Conservation (phyloP, 805 yeast species). For the Monosporozyma solicola region DNA sequence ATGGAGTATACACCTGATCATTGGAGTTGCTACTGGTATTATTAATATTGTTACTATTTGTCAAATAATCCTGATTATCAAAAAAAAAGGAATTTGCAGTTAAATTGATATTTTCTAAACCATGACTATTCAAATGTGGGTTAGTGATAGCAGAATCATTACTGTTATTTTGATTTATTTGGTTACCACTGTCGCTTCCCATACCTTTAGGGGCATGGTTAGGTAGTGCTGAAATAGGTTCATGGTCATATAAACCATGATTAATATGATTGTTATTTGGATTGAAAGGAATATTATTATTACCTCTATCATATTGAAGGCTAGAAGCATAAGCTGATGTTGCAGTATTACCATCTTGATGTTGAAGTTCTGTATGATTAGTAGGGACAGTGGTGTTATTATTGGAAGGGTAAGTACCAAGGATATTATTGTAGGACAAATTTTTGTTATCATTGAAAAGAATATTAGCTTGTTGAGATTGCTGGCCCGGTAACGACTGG, state of each 20-base stretch:
- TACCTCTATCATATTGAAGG: not conserved
- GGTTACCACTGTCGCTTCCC: not conserved
- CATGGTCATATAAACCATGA: not conserved
- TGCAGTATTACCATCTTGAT: not conserved
- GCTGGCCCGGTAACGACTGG: not conserved
- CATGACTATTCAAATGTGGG: not conserved
- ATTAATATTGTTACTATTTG: not conserved
- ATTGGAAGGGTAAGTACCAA: not conserved
- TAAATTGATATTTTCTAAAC: conserved; percentile 1
- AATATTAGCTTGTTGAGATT: conserved; percentile 4
- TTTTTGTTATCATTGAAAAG: not conserved
- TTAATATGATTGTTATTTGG: not conserved
- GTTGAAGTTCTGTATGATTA: conserved; percentile 1
- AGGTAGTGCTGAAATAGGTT: not conserved
- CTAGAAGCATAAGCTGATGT: not conserved
- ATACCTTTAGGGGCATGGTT: not conserved
- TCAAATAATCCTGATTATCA: conserved; percentile 1
- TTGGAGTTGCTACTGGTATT: not conserved
- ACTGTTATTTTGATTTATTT: not conserved
- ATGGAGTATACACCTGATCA: not conserved
- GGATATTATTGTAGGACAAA: not conserved
- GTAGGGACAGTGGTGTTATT: not conserved
- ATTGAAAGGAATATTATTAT: conserved; percentile 1
- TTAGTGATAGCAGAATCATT: not conserved
- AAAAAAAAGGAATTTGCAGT: conserved; percentile 4